Evolutionary conservation across 2,329 filamentous ascomycete genomes (phyloP).

Genomic region (Chaetoscypha palmicola): DNA sequence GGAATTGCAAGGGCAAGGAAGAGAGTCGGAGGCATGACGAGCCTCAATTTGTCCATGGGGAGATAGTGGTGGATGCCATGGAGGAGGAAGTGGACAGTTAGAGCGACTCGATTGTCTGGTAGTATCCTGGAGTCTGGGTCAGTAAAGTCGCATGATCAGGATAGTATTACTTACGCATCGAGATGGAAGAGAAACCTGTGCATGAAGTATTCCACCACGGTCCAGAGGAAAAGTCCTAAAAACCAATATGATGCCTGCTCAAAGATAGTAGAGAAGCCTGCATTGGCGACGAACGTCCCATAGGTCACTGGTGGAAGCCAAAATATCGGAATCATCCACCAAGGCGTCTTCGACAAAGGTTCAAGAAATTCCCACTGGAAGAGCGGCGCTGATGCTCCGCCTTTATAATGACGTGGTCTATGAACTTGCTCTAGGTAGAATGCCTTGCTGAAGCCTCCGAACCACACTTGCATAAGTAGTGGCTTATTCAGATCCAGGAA

Average conservation of each 20-base stretch:
- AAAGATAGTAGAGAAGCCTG: conserved; percentile 48
- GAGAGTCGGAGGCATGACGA: conserved; percentile 92
- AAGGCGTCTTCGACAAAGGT: conserved; percentile 88
- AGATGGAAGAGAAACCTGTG: conserved; percentile 93
- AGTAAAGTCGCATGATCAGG: no score
- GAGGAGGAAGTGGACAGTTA: conserved; percentile 86
- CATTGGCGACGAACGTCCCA: conserved; percentile 57
- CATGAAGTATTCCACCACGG: conserved; percentile 78
- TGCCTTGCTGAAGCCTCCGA: conserved; percentile 81
- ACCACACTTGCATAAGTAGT: conserved; percentile 81
- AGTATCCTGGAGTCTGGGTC: conserved; percentile 68
- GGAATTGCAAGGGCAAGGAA: conserved; percentile 78
- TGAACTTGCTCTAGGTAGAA: conserved; percentile 98
- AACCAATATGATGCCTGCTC: conserved; percentile 55
- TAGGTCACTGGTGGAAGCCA: conserved; percentile 81
- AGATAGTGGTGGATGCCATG: conserved; percentile 98
- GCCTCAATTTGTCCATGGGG: conserved; percentile 95
- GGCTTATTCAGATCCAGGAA: conserved; percentile 86
- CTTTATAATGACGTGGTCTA: conserved; percentile 89
- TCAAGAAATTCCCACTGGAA: conserved; percentile 99
- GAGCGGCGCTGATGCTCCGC: conserved; percentile 82
- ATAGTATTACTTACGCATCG: conserved; percentile 60
- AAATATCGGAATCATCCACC: conserved; percentile 78
- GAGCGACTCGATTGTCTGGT: conserved; percentile 80
- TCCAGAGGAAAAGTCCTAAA: conserved; percentile 74